Percentiles rank a stretch among this genome's conserved stretches.
Evolutionary conservation across 1,139 yeast genomes (phyloP).

Genomic region (Candida buenavistaensis): DNA sequence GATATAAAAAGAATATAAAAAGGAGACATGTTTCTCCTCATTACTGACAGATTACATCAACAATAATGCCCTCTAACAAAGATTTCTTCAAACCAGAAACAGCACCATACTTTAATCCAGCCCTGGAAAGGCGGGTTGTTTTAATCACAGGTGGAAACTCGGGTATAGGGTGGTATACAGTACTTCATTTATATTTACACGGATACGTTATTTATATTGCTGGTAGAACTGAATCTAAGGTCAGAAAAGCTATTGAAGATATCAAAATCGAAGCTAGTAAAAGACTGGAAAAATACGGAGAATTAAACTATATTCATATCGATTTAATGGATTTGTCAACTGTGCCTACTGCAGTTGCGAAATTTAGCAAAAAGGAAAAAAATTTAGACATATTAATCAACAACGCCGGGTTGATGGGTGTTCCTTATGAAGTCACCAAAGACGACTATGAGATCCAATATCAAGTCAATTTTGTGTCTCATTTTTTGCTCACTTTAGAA

Average conservation of each 20-base stretch:
- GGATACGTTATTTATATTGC: slow-evolving; percentile 44
- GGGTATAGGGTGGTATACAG: slow-evolving; percentile 47
- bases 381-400: slow-evolving; percentile 36
- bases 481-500: slow-evolving; percentile 32
- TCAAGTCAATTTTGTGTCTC: slow-evolving; percentile 41
- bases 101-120: slow-evolving; percentile 36
- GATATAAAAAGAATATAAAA: no score
- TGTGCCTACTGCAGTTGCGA: slow-evolving; percentile 30
- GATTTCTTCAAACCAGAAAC: slow-evolving; percentile 25
- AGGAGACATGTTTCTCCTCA: no score
- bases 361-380: slow-evolving; percentile 25
- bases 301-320: slow-evolving; percentile 27
- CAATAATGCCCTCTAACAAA: no score
- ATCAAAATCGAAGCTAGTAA: slow-evolving; percentile 27
- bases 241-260: slow-evolving; percentile 36
- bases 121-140: slow-evolving; percentile 39
- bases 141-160: slow-evolving; percentile 47
- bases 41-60: no score
- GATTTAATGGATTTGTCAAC: slow-evolving; percentile 35
- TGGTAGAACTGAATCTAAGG: slow-evolving; percentile 40
- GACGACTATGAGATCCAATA: slow-evolving; percentile 44
- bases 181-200: slow-evolving; percentile 42
- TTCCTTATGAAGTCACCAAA: slow-evolving; percentile 34
- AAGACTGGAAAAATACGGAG: slow-evolving; percentile 24
- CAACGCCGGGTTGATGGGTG: slow-evolving; percentile 48